Conservation (phyloP, 345 rosid genomes). For the Aquilaria sinensis region DNA sequence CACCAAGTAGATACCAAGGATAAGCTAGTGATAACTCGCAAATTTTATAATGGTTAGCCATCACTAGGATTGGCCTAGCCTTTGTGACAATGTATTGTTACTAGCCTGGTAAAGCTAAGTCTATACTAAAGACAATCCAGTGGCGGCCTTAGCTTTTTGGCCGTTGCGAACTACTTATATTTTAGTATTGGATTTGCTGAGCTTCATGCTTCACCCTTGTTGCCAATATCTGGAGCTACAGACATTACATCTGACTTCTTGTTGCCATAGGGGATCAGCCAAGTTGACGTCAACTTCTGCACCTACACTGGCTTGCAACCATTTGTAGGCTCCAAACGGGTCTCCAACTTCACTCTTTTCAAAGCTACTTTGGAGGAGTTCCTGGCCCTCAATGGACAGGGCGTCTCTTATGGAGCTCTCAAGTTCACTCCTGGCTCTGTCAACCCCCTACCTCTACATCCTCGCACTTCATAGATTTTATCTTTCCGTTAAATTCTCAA, state of each 20-base stretch:
- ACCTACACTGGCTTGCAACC: neutral
- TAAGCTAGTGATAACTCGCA: too few species aligned
- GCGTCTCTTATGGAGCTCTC: neutral
- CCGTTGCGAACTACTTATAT: too few species aligned
- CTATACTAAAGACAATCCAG: too few species aligned
- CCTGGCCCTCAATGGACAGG: constrained; percentile 3
- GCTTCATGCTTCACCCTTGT: too few species aligned
- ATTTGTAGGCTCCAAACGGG: neutral
- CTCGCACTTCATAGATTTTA: constrained; percentile 1
- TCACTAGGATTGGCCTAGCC: too few species aligned
- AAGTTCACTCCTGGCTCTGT: neutral
- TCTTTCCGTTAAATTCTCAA: neutral
- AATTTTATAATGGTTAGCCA: too few species aligned
- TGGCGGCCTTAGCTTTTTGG: too few species aligned
- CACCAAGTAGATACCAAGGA: too few species aligned
- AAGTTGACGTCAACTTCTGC: neutral
- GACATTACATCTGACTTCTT: neutral
- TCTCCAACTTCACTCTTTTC: neutral
- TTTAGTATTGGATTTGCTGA: too few species aligned
- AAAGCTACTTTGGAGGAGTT: neutral
- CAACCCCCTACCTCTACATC: constrained; percentile 3
- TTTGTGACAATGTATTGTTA: too few species aligned
- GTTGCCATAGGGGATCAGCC: neutral
- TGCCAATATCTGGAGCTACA: neutral
- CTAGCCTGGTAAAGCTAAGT: too few species aligned